These are phyloP conservation scores for Themeda triandra DNA, from an alignment of 176 grass and related monocot genomes.

Conservation along the genomic window DNA sequence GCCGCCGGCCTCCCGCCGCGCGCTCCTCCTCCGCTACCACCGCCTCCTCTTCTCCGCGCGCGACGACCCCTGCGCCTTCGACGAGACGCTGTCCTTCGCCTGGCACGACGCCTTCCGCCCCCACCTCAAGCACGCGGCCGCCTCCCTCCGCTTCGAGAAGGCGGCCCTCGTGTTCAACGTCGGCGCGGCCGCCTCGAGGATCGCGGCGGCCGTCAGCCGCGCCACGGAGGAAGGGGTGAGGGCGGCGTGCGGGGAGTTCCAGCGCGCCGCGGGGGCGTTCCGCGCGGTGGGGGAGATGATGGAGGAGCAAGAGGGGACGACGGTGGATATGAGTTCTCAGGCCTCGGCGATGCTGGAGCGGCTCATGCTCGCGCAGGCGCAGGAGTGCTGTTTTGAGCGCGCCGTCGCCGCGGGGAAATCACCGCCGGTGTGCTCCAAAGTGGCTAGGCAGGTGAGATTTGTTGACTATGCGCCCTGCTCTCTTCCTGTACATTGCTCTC, in stretches of 20 bases:
- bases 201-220: conserved; percentile 43
- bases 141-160: conserved; percentile 66
- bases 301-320: conserved; percentile 37
- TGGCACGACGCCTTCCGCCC: conserved; percentile 81
- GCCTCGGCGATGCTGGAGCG: conserved; percentile 57
- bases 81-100: conserved; percentile 52
- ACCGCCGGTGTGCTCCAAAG: conserved; percentile 57
- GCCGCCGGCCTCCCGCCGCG: conserved; percentile 36
- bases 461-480: not conserved
- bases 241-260: conserved; percentile 55
- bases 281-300: conserved; percentile 42
- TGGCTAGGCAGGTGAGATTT: conserved; percentile 70
- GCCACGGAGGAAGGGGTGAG: conserved; percentile 45
- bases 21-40: conserved; percentile 55
- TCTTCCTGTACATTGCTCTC: not conserved
- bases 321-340: conserved; percentile 64
- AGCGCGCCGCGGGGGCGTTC: conserved; percentile 67
- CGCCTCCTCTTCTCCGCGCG: conserved; percentile 48
- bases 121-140: conserved; percentile 46
- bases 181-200: conserved; percentile 54
- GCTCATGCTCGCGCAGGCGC: conserved; percentile 90
- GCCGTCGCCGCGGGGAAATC: conserved; percentile 53
- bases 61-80: conserved; percentile 51
- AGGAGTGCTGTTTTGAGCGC: conserved; percentile 90
- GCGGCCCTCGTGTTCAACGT: conserved; percentile 68